Percentiles rank a stretch among this genome's conserved stretches.
Conservation (phyloP, 2,329 filamentous ascomycete species). For the Fusarium subtropicale region DNA sequence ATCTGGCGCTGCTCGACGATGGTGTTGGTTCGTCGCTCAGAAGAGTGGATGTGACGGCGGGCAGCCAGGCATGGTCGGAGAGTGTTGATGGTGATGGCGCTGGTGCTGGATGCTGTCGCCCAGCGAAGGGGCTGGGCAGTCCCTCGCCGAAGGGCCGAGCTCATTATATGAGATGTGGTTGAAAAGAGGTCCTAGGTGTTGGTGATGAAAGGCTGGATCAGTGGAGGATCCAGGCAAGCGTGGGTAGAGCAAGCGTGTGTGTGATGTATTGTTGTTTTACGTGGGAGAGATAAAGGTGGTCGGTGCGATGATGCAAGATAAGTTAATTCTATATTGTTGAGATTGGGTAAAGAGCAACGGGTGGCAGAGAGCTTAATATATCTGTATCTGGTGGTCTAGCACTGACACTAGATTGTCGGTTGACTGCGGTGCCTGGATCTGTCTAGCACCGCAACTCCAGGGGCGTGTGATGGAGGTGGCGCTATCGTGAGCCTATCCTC, state of each 20-base stretch:
- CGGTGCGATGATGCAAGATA: conserved; percentile 34
- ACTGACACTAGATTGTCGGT: conserved; percentile 23
- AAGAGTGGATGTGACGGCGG: conserved; percentile 53
- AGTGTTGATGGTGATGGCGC: conserved; percentile 35
- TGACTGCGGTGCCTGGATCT: conserved; percentile 29
- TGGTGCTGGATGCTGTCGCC: conserved; percentile 34
- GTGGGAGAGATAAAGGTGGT: neutral
- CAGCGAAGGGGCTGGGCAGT: conserved; percentile 44
- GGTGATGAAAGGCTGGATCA: conserved; percentile 22
- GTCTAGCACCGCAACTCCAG: conserved; percentile 9
- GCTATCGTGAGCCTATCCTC: conserved; percentile 37
- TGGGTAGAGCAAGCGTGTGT: neutral
- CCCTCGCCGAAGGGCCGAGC: conserved; percentile 45
- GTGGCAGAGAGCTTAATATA: conserved; percentile 39
- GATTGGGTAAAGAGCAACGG: conserved; percentile 14
- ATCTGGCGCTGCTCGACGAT: conserved; percentile 49
- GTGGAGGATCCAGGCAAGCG: conserved; percentile 26
- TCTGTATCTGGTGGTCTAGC: conserved; percentile 6
- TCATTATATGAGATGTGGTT: conserved; percentile 40
- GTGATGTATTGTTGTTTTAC: conserved; percentile 26
- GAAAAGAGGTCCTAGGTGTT: conserved; percentile 13
- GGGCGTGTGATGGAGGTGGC: conserved; percentile 38
- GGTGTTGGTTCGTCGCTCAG: conserved; percentile 53
- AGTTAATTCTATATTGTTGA: conserved; percentile 33
- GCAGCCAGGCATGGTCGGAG: conserved; percentile 38